phyloP scores from a whole-genome alignment of 2,329 filamentous ascomycete genomes.

The Apiospora sp. region DNA sequence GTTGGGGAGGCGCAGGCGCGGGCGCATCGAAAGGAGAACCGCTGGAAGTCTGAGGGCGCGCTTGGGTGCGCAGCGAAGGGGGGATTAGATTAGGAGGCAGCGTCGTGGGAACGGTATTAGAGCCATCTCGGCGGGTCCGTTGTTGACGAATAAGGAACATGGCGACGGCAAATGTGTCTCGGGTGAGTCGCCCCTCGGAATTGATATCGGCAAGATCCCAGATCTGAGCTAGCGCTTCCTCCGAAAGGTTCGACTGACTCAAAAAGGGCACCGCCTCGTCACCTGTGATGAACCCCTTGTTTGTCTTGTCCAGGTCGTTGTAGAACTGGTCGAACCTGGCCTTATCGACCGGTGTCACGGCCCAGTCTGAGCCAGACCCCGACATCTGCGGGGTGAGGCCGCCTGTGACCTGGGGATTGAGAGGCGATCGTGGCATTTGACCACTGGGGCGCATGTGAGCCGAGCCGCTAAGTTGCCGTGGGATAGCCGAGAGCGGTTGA shows the following conservation, averaged over 20 bases:
- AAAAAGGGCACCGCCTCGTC: conserved; percentile 96
- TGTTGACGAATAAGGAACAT: conserved; percentile 97
- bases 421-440: conserved; percentile 60
- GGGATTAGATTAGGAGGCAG: conserved; percentile 85
- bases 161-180: conserved; percentile 94
- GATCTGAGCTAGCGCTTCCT: conserved; percentile 90
- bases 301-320: conserved; percentile 79
- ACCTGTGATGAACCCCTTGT: conserved; percentile 85
- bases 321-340: conserved; percentile 88
- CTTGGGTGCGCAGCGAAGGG: conserved; percentile 78
- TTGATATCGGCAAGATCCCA: conserved; percentile 98
- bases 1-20: conserved; percentile 40
- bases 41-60: conserved; percentile 57
- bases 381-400: conserved; percentile 48
- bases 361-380: conserved; percentile 76
- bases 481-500: conserved; percentile 72
- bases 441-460: conserved; percentile 69
- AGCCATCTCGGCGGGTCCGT: conserved; percentile 71
- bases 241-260: conserved; percentile 87
- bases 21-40: conserved; percentile 60
- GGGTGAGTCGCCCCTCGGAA: conserved; percentile 83
- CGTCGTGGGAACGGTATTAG: conserved; percentile 72
- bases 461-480: conserved; percentile 82
- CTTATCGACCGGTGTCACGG: conserved; percentile 85
- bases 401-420: conserved; percentile 52